Base-by-base conservation (phyloP, 73 alveolate species). In the Paramecium sexaurelia region DNA sequence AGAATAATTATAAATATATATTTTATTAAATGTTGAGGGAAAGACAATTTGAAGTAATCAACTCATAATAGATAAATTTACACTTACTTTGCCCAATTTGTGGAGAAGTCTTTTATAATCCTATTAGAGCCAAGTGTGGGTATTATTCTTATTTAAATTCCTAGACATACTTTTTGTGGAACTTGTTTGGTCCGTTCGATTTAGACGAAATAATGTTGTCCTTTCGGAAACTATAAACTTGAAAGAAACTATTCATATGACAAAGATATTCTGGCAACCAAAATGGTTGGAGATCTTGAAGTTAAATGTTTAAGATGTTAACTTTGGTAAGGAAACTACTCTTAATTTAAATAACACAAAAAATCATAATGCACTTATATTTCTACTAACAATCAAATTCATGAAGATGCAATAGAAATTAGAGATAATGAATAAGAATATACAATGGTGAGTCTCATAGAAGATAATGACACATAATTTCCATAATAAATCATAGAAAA, bases 271-370 rank as follows among this genome's bases (percentile, higher is more conserved):
- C 43, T 61, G 6, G 83, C 83, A 22, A 22, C 83, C 8, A 61
- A 61, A 32, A 29, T 61, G 7, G 83, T 61, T 26, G 83, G 83
- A 11, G 83, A 61, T 24, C 9, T 61, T 29, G 41, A 61, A 11
- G 83, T 61, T 3, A 61, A 61, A 61, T 61, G 83, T 61, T 11
- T 61, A 24, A 24, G 83, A 61, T 61, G 83, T 61, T 10, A 26
- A 61, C n/a, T 7, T 3, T 61, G 83, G 83, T 15, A 61, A 15
- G 83, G 83, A 32, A 61, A 41, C 19, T 24, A 26, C 7, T 41
- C 83, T 22, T 61, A 22, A 61, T 61, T 61, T 61, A 61, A 61
- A 61, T 61, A 61, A 61, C 83, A 61, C 43, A 61, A 61, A 61
- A 61, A 61, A 61, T 22, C 83, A 26, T 26, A 61, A 19, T 61